Evolutionary conservation across 2,329 filamentous ascomycete genomes (phyloP), one percentile per base, ranked within the genome.

Genomic region (Rasamsonia emersonii): DNA sequence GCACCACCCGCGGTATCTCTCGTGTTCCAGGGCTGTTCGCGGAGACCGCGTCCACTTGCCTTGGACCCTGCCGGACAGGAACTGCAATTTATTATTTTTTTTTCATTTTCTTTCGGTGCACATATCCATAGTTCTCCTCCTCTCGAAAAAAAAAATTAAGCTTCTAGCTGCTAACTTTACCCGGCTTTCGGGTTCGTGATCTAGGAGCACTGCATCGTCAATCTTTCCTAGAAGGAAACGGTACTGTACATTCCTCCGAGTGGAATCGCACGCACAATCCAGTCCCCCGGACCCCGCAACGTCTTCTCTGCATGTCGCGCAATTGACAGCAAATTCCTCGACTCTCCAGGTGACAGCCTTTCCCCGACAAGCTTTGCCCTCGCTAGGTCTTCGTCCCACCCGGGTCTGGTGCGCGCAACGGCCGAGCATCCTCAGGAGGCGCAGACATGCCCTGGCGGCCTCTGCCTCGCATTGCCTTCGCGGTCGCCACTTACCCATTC

Each of bases 391-490:
- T 17, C 17, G 27, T 29, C 16, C 16, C 27, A 20, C 24, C 21
- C 18, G 15, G 23, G 9, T 30, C 9, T 15, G 28, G 28, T 27
- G 28, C 32, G 27, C 24, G 32, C 17, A 24, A 34, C 30, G 24
- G 30, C 24, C 25, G 25, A 34, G 16, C 20, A 28, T 33, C 33
- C 16, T 24, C 23, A 18, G 27, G 17, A 41, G 32, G 27, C 43
- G 40, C 51, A 54, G 54, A 49, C 63, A 94, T 94, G 88, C 85
- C 88, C 74, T 98, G 91, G 91, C 80, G 84, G 74, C 89, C 91
- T 53, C 75, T 98, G 61, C 85, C 88, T 62, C 84, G 86, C 53
- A 95, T 98, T 68, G 91, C 88, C 56, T 98, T 96, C 70, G 93
- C 89, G 49, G 84, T 98, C 61, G 91, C 89, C 69, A 88, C 81